phyloP scores from a whole-genome alignment of 257 asterid genomes.

The Verbascum thapsus region DNA sequence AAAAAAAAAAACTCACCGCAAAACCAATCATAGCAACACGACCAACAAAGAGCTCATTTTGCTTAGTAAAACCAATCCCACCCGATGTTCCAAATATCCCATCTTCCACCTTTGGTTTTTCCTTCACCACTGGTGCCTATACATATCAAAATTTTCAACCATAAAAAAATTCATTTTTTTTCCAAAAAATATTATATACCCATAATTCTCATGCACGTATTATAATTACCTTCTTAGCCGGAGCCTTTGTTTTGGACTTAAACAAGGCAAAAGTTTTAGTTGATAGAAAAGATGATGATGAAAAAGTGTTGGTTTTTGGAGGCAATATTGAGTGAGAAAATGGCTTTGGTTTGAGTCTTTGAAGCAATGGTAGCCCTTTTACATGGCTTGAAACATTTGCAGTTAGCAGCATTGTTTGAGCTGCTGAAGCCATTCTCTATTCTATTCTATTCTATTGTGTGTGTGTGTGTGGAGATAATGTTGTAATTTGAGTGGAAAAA shows the following conservation, averaged over 20 bases:
- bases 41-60: constrained; percentile 90
- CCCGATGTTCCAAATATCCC: constrained; percentile 93
- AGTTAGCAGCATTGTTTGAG: constrained; percentile 77
- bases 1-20: constrained; percentile 83
- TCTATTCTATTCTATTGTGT: background rate
- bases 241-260: constrained; percentile 82
- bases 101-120: constrained; percentile 74
- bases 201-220: no score
- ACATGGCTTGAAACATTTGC: constrained; percentile 41
- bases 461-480: background rate
- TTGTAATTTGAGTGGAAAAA: background rate
- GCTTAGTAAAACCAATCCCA: constrained; percentile 88
- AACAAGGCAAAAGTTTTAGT: constrained; percentile 55
- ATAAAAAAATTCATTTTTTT: no score
- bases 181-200: no score
- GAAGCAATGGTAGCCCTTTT: constrained; percentile 50
- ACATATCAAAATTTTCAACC: background rate
- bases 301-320: constrained; percentile 33
- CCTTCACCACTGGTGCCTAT: constrained; percentile 46
- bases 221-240: constrained; percentile 55
- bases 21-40: constrained; percentile 96
- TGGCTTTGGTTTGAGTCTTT: constrained; percentile 52
- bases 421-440: constrained; percentile 30
- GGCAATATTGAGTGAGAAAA: constrained; percentile 49
- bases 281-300: constrained; percentile 29